A percentile compares a stretch with the other conserved stretches of the same genome.
Conservation (phyloP, 1,284 basidiomycete genomes). For the Cryptococcus amylolentus region DNA sequence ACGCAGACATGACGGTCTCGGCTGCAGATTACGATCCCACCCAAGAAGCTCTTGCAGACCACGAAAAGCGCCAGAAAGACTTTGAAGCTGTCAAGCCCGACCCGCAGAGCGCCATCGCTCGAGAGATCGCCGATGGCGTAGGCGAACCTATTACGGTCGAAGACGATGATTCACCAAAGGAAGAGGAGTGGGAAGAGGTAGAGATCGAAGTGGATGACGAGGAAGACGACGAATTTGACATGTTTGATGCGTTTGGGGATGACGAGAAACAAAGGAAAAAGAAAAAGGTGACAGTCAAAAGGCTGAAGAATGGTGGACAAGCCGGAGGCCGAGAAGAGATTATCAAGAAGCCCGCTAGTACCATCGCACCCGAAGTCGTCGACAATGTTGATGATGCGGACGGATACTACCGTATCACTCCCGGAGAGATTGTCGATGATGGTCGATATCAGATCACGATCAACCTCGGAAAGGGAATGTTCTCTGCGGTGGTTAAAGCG, state of each 20-base stretch:
- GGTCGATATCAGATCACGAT: slow-evolving; percentile 94
- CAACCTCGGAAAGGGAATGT: slow-evolving; percentile 96
- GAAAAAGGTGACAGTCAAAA: slow-evolving; percentile 51
- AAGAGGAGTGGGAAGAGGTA: slow-evolving; percentile 56
- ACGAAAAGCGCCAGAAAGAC: slow-evolving; percentile 57
- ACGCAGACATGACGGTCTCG: slow-evolving; percentile 65
- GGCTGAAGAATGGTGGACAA: slow-evolving; percentile 53
- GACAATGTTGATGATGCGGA: slow-evolving; percentile 72
- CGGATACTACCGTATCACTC: slow-evolving; percentile 91
- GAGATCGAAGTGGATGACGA: slow-evolving; percentile 58
- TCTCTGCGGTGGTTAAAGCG: slow-evolving; percentile 90
- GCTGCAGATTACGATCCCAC: slow-evolving; percentile 93
- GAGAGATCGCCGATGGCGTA: slow-evolving; percentile 48
- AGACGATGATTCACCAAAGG: slow-evolving; percentile 40
- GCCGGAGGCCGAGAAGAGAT: slow-evolving; percentile 77
- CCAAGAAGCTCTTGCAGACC: slow-evolving; percentile 74
- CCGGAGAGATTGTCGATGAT: slow-evolving; percentile 89
- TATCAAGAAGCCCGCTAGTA: slow-evolving; percentile 57
- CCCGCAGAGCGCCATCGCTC: not conserved
- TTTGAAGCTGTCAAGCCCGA: slow-evolving; percentile 15
- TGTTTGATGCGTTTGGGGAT: slow-evolving; percentile 70
- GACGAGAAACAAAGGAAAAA: slow-evolving; percentile 58
- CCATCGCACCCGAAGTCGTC: slow-evolving; percentile 52
- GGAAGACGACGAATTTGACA: slow-evolving; percentile 74
- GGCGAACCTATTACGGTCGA: slow-evolving; percentile 42